These are phyloP conservation scores for Kandelia obovata DNA, from an alignment of 345 rosid genomes.

Conservation along the genomic window DNA sequence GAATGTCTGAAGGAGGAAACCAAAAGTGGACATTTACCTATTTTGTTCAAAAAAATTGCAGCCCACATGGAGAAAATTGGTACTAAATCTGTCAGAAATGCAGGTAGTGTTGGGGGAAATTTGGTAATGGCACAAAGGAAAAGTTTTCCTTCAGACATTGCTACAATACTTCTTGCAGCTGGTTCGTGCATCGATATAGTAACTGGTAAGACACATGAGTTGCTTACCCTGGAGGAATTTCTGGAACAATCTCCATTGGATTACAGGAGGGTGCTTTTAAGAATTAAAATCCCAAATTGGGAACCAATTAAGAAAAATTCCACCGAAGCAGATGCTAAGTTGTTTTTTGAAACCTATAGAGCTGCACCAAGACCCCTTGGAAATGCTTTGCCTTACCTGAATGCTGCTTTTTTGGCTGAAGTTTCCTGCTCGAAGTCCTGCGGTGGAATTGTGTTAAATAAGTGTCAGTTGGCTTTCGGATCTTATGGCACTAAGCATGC, in stretches of 20 bases:
- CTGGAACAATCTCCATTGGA: slow-evolving; percentile 56
- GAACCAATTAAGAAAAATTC: slow-evolving; percentile 21
- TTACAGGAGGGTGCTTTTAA: slow-evolving; percentile 45
- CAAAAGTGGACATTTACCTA: slow-evolving; percentile 10
- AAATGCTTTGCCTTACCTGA: slow-evolving; percentile 69
- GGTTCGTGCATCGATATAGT: slow-evolving; percentile 47
- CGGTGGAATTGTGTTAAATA: slow-evolving; percentile 36
- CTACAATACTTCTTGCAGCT: slow-evolving; percentile 64
- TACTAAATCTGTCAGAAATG: slow-evolving; percentile 50
- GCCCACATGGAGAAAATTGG: slow-evolving; percentile 75
- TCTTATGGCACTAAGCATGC: slow-evolving; percentile 75
- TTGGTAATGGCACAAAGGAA: slow-evolving; percentile 76
- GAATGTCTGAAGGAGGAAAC: slow-evolving; percentile 49
- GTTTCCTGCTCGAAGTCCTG: slow-evolving; percentile 36
- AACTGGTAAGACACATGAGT: slow-evolving; percentile 31
- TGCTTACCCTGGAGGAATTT: slow-evolving; percentile 50
- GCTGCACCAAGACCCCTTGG: slow-evolving; percentile 77
- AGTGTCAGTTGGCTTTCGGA: slow-evolving; percentile 73
- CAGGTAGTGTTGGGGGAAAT: slow-evolving; percentile 78
- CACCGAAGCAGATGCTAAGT: slow-evolving; percentile 22
- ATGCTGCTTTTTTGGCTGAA: slow-evolving; percentile 77
- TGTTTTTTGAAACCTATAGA: slow-evolving; percentile 72
- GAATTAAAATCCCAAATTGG: slow-evolving; percentile 47
- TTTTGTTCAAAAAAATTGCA: slow-evolving; percentile 47
- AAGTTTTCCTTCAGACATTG: slow-evolving; percentile 77